These are phyloP conservation scores for Solanum rostratum DNA, from an alignment of 257 asterid genomes.

Conservation along the genomic window DNA sequence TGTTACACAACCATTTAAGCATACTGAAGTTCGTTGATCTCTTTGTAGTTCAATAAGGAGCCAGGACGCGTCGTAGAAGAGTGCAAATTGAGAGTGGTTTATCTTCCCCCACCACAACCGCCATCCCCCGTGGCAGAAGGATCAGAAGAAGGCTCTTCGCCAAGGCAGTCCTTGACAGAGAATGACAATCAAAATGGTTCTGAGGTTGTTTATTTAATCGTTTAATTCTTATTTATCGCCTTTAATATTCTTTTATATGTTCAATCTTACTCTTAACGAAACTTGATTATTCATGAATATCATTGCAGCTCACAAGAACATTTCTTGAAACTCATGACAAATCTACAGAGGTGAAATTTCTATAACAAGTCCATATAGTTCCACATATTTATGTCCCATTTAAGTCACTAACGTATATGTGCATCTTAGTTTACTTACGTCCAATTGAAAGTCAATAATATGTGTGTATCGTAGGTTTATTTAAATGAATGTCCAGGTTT, in stretches of 20 bases:
- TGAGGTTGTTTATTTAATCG: slow-evolving; percentile 23
- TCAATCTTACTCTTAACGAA: background rate
- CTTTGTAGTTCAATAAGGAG: slow-evolving; percentile 32
- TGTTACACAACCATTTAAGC: background rate
- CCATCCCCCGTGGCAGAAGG: slow-evolving; percentile 7
- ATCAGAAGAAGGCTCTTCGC: slow-evolving; percentile 12
- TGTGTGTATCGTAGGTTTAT: background rate
- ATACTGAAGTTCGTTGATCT: background rate
- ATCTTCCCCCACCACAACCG: slow-evolving; percentile 11
- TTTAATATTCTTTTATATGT: background rate
- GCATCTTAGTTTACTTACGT: background rate
- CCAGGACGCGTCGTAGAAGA: slow-evolving; percentile 23
- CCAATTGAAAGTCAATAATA: background rate
- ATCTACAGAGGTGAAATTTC: slow-evolving; percentile 38
- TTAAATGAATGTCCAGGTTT: background rate
- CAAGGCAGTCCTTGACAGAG: slow-evolving; percentile 9
- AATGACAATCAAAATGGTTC: slow-evolving; percentile 17
- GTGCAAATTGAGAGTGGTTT: slow-evolving; percentile 25
- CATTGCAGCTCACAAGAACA: slow-evolving; percentile 21
- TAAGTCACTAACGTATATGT: background rate
- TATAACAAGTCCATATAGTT: background rate
- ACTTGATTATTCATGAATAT: background rate
- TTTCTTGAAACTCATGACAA: slow-evolving; percentile 38
- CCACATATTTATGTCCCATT: background rate
- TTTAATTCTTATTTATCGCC: background rate